Conservation (phyloP, 371 early-diverging fungal genomes). For the Smittium culicis region DNA sequence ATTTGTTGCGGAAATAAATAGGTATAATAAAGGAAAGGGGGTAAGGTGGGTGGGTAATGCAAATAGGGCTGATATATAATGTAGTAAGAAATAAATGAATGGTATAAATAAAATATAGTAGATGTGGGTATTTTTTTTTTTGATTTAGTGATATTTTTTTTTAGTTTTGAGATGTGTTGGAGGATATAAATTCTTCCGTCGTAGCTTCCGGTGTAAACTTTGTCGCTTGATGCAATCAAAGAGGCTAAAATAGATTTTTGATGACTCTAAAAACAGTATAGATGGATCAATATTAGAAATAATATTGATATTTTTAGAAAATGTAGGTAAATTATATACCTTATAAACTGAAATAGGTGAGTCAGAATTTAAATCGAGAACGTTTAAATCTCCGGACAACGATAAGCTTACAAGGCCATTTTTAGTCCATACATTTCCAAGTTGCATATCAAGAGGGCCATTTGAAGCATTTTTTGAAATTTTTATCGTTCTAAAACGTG, state of each 20-base stretch:
- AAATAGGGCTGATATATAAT: not conserved
- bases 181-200: constrained; percentile 66
- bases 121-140: too few species aligned
- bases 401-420: constrained; percentile 55
- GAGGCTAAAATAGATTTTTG: constrained; percentile 72
- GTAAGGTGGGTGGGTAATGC: not conserved
- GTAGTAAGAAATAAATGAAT: not conserved
- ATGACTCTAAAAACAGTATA: constrained; percentile 46
- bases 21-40: too few species aligned
- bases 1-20: too few species aligned
- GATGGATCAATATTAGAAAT: too few species aligned
- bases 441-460: constrained; percentile 43
- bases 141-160: not conserved
- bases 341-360: constrained; percentile 12
- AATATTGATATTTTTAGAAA: not conserved
- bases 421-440: constrained; percentile 84
- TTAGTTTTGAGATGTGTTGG: constrained; percentile 1
- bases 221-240: constrained; percentile 35
- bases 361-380: constrained; percentile 14
- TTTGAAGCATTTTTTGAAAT: not conserved
- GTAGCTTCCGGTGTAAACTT: constrained; percentile 74
- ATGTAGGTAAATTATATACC: constrained; percentile 1
- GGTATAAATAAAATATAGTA: too few species aligned
- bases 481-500: constrained; percentile 1
- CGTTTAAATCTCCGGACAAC: constrained; percentile 22